These are phyloP conservation scores for Plectosphaerella cucumerina DNA, from an alignment of 2,329 filamentous ascomycete species.

Conservation along the genomic window DNA sequence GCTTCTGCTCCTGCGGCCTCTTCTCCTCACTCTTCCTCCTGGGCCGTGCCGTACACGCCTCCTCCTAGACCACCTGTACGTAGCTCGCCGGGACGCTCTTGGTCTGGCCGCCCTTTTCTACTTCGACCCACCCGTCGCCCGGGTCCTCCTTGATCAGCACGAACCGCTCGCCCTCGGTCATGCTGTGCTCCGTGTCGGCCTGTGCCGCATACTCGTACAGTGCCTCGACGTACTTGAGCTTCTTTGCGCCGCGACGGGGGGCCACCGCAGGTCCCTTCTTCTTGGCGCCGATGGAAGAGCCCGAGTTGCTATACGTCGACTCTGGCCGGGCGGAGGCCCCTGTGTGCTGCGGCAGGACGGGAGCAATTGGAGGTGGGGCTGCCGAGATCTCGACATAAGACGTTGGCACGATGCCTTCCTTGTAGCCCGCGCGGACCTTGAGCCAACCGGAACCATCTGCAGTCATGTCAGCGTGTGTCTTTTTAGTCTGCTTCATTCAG, in stretches of 20 bases:
- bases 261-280: conserved; percentile 92
- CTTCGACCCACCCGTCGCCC: conserved; percentile 95
- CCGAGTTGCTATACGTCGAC: conserved; percentile 75
- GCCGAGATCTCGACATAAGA: conserved; percentile 72
- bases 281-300: conserved; percentile 63
- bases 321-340: conserved; percentile 56
- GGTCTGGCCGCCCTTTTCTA: conserved; percentile 82
- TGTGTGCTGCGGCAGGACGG: conserved; percentile 40
- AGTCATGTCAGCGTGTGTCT: neutral
- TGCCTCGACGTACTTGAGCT: conserved; percentile 88
- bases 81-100: conserved; percentile 95
- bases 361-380: conserved; percentile 32
- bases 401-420: conserved; percentile 82
- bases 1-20: neutral
- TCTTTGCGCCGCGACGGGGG: conserved; percentile 86
- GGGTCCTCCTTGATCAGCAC: conserved; percentile 83
- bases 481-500: neutral
- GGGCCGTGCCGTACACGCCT: conserved; percentile 6
- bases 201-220: conserved; percentile 88
- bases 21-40: neutral
- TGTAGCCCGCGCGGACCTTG: conserved; percentile 70
- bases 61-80: conserved; percentile 65
- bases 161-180: conserved; percentile 87
- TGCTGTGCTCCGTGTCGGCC: conserved; percentile 82
- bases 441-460: conserved; percentile 90